Evolutionary conservation across 2,329 filamentous ascomycete species (phyloP).

Genomic region (Sarocladiaceae sp.): DNA sequence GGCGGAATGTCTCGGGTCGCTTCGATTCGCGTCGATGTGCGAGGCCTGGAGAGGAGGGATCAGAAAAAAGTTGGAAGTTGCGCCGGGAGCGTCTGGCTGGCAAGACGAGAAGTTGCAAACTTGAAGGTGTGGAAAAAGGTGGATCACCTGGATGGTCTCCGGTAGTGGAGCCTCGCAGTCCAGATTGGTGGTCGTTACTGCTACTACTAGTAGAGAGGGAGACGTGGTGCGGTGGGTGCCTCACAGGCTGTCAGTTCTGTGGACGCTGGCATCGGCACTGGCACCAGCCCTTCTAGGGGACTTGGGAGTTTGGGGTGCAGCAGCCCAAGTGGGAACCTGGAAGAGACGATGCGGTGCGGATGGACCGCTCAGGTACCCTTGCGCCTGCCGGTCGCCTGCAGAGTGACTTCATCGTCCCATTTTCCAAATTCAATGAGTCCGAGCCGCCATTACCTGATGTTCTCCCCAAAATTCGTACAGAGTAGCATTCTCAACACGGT

Average conservation of each 20-base stretch:
- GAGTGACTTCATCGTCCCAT: conserved; percentile 6
- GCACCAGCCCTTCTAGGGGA: too few relatives aligned
- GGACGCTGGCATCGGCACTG: too few relatives aligned
- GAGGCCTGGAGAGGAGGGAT: neutral
- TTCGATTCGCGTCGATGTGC: too few relatives aligned
- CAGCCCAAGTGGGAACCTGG: conserved; percentile 6
- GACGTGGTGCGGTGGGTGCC: conserved; percentile 8
- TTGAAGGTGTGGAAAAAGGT: conserved; percentile 1
- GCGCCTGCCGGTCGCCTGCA: neutral
- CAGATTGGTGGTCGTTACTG: too few relatives aligned
- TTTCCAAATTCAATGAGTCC: neutral
- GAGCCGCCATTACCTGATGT: conserved; percentile 1
- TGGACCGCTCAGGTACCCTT: conserved; percentile 8
- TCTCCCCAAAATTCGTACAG: too few relatives aligned
- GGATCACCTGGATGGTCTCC: conserved; percentile 8
- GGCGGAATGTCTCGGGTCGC: conserved; percentile 6
- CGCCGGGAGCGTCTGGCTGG: too few relatives aligned
- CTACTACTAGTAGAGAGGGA: too few relatives aligned
- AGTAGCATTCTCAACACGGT: too few relatives aligned
- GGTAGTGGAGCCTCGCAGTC: conserved; percentile 5
- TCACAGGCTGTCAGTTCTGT: too few relatives aligned
- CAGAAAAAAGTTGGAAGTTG: conserved; percentile 1
- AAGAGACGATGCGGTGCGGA: too few relatives aligned
- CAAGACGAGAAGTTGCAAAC: neutral
- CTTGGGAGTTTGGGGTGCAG: conserved; percentile 9